Evolutionary conservation across 257 asterid genomes (phyloP).

Genomic region (Jasminum sambac): DNA sequence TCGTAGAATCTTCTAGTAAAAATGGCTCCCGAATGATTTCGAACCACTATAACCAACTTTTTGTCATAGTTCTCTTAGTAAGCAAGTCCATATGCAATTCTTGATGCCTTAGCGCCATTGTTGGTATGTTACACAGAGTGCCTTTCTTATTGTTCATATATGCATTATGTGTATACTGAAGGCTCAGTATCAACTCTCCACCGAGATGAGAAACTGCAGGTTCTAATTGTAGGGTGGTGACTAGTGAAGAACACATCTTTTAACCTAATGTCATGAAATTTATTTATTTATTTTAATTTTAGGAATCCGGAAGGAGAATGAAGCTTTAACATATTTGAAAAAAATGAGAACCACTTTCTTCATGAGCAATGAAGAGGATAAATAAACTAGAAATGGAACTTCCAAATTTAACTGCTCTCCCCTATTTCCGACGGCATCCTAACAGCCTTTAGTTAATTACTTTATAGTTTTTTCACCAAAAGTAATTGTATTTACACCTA

Average conservation of each 20-base stretch:
- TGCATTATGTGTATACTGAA: not conserved
- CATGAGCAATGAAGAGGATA: not conserved
- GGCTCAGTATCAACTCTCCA: not conserved
- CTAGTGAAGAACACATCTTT: not conserved
- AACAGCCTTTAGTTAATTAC: not conserved
- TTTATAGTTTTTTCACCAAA: not conserved
- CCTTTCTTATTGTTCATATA: not conserved
- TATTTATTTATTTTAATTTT: not conserved
- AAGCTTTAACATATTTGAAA: not conserved
- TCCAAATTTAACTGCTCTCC: not conserved
- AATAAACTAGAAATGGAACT: not conserved
- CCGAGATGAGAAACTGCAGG: not conserved
- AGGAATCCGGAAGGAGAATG: not conserved
- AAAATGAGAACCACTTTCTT: not conserved
- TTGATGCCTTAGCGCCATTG: not conserved
- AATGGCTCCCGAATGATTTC: not conserved
- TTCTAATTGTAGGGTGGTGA: not conserved
- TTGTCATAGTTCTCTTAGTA: not conserved
- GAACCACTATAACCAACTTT: not conserved
- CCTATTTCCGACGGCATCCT: not conserved
- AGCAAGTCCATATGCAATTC: not conserved
- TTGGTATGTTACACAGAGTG: not conserved
- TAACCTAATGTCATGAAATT: not conserved
- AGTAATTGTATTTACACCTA: not conserved
- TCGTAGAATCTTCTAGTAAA: not conserved